Percentiles rank a stretch among this genome's conserved stretches.
phyloP scores from a whole-genome alignment of 164 flowering plant genomes.

The Chimonanthus praecox region DNA sequence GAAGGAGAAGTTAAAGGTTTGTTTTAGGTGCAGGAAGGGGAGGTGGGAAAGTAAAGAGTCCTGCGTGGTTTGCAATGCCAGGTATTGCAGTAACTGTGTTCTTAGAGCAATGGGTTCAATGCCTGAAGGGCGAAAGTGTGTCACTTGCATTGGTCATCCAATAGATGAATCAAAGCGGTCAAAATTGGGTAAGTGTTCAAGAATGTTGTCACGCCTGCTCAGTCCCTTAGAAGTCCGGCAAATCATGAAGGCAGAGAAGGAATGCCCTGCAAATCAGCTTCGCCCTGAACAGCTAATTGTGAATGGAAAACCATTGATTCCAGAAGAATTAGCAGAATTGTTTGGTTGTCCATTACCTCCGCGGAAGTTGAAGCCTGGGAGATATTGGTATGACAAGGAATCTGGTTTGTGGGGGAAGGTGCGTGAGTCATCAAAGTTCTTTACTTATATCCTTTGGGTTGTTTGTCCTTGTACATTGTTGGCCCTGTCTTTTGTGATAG shows the following conservation, averaged over 20 bases:
- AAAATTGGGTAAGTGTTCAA: slow-evolving; percentile 65
- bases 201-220: slow-evolving; percentile 65
- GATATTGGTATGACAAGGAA: slow-evolving; percentile 98
- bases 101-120: slow-evolving; percentile 99
- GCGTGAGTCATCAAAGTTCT: slow-evolving; percentile 1
- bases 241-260: slow-evolving; percentile 94
- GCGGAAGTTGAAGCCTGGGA: slow-evolving; percentile 79
- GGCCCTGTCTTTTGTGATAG: neutral
- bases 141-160: slow-evolving; percentile 75
- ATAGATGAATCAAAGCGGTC: slow-evolving; percentile 77
- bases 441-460: neutral
- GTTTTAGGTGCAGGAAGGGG: slow-evolving; percentile 76
- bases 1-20: slow-evolving; percentile 49
- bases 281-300: slow-evolving; percentile 93
- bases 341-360: slow-evolving; percentile 84
- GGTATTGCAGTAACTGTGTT: slow-evolving; percentile 87
- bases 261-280: slow-evolving; percentile 94
- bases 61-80: slow-evolving; percentile 84
- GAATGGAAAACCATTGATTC: slow-evolving; percentile 63
- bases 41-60: slow-evolving; percentile 90
- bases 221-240: slow-evolving; percentile 89
- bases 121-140: slow-evolving; percentile 99
- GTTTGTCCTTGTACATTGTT: neutral
- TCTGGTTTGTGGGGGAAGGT: slow-evolving; percentile 99
- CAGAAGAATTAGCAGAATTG: slow-evolving; percentile 85